Conservation (phyloP, 192 early-diverging fungal genomes). For the Linnemannia schmuckeri region DNA sequence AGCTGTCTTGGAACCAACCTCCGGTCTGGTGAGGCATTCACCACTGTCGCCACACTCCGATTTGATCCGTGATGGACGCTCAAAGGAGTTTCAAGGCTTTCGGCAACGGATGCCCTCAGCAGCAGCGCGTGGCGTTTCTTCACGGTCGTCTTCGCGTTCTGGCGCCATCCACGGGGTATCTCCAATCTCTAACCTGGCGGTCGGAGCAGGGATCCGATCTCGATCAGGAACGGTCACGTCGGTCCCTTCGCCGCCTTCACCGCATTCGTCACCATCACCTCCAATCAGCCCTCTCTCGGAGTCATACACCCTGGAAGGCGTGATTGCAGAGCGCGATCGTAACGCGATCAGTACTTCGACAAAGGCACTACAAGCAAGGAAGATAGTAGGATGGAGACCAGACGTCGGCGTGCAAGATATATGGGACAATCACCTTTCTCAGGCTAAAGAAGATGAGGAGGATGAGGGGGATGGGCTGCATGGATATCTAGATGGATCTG, state of each 20-base stretch:
- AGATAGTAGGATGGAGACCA: background rate
- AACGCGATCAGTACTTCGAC: background rate
- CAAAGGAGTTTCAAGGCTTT: background rate
- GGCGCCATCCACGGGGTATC: background rate
- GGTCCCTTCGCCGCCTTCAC: constrained; percentile 7
- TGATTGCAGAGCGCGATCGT: background rate
- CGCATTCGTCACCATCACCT: constrained; percentile 22
- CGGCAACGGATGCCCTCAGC: background rate
- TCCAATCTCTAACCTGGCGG: background rate
- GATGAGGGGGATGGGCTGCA: constrained; percentile 17
- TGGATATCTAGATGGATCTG: constrained; percentile 1
- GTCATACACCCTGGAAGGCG: background rate
- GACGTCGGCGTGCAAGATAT: background rate
- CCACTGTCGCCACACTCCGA: background rate
- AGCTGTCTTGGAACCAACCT: background rate
- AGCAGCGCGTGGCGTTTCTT: background rate
- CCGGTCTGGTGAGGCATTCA: background rate
- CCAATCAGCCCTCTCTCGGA: constrained; percentile 31
- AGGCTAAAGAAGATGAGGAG: constrained; percentile 4
- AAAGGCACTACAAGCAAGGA: background rate
- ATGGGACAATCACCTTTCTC: background rate
- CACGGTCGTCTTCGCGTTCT: background rate
- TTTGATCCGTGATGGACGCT: background rate
- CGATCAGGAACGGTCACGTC: background rate
- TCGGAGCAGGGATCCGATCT: background rate